Conservation (phyloP, 1,284 basidiomycete genomes). For the Leccinum ponderosum region DNA sequence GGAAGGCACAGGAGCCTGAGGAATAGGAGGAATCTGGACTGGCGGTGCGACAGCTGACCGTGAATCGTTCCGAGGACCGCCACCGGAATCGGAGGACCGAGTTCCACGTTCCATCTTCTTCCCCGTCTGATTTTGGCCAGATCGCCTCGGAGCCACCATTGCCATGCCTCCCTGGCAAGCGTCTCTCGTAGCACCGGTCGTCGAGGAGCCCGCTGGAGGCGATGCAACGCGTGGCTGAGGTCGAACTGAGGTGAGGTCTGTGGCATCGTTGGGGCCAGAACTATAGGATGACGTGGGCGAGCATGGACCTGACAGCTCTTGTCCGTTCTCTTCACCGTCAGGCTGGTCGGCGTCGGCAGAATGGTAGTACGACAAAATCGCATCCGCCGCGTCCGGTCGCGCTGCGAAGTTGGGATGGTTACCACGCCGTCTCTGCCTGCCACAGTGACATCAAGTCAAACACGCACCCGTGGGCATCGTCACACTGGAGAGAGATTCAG, state of each 20-base stretch:
- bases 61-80: conserved; percentile 31
- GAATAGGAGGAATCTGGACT: conserved; percentile 58
- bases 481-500: not conserved
- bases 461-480: conserved; percentile 24
- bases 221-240: conserved; percentile 28
- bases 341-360: conserved; percentile 21
- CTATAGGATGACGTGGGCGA: conserved; percentile 25
- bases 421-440: not conserved
- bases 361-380: conserved; percentile 40
- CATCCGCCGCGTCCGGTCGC: conserved; percentile 33
- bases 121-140: conserved; percentile 25
- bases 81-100: conserved; percentile 27
- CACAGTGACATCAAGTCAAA: not conserved
- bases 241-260: conserved; percentile 10
- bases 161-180: conserved; percentile 60
- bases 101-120: conserved; percentile 28
- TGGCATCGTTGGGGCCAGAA: conserved; percentile 29
- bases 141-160: conserved; percentile 38
- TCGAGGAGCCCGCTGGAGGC: conserved; percentile 23
- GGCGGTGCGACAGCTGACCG: conserved; percentile 62
- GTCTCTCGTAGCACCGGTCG: conserved; percentile 41
- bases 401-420: conserved; percentile 5
- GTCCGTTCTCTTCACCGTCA: not conserved
- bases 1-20: conserved; percentile 35
- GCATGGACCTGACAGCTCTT: conserved; percentile 1